Percentiles rank a stretch among this genome's conserved stretches.
Evolutionary conservation across 495 filamentous ascomycete species (phyloP).

Genomic region (Lasiosphaeria hispida): DNA sequence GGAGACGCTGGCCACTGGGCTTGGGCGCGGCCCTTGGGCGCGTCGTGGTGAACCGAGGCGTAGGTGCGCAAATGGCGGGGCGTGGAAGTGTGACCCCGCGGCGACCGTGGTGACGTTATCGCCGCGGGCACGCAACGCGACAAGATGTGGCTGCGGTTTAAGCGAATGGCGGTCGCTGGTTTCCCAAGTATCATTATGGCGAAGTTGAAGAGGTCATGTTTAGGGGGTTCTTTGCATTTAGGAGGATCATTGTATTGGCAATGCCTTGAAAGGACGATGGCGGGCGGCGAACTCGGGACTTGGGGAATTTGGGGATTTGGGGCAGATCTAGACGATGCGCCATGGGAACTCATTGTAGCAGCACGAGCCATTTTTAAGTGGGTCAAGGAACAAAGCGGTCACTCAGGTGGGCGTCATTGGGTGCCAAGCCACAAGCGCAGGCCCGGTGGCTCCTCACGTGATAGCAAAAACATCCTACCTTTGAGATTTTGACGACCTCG

Average conservation of each 20-base stretch:
- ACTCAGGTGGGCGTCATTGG: neutral
- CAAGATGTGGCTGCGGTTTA: conserved; percentile 20
- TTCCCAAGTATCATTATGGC: conserved; percentile 34
- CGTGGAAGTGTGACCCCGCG: conserved; percentile 3
- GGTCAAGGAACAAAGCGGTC: neutral
- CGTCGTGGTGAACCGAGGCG: conserved; percentile 22
- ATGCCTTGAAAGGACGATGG: neutral
- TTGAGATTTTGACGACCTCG: conserved; percentile 17
- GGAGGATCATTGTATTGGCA: conserved; percentile 16
- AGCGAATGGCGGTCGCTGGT: conserved; percentile 28
- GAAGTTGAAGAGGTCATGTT: conserved; percentile 27
- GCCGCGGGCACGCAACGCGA: conserved; percentile 18
- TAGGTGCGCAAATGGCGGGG: conserved; percentile 13
- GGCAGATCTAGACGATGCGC: too few species aligned
- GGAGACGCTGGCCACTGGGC: conserved; percentile 40
- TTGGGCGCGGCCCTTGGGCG: conserved; percentile 28
- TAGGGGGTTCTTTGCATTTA: conserved; percentile 4
- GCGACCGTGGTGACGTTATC: conserved; percentile 33
- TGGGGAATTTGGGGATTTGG: neutral
- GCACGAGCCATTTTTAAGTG: too few species aligned
- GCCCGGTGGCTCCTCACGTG: conserved; percentile 9
- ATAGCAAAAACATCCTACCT: neutral
- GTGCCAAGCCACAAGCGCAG: neutral
- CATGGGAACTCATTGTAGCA: too few species aligned
- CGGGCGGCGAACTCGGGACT: neutral